These are phyloP conservation scores for Bjerkandera adusta DNA, from an alignment of 1,284 basidiomycete genomes.

Conservation along the genomic window DNA sequence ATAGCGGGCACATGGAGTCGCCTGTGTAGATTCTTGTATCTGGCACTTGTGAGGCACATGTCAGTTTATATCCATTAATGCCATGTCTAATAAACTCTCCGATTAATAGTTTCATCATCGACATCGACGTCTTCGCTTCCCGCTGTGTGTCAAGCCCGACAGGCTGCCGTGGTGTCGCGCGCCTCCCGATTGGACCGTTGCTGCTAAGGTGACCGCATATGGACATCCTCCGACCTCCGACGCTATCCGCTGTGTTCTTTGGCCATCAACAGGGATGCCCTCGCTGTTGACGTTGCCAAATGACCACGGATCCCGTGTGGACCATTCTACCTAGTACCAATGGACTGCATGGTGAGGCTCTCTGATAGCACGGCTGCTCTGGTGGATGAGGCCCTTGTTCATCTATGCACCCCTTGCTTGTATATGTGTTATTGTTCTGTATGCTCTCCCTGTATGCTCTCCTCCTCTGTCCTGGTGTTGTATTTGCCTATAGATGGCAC, in stretches of 20 bases:
- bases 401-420: too few relatives aligned
- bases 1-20: constrained; percentile 8
- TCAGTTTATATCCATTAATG: neutral
- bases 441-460: too few relatives aligned
- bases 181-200: neutral
- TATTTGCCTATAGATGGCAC: neutral
- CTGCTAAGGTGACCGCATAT: neutral
- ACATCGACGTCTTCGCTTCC: neutral
- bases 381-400: too few relatives aligned
- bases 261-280: constrained; percentile 14
- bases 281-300: constrained; percentile 14
- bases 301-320: constrained; percentile 14
- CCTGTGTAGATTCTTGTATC: constrained; percentile 7
- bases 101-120: neutral
- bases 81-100: constrained; percentile 4
- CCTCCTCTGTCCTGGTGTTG: neutral
- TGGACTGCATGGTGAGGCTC: constrained; percentile 2
- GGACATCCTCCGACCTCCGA: constrained; percentile 3
- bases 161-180: constrained; percentile 1
- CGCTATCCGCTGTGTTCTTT: constrained; percentile 13
- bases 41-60: constrained; percentile 6
- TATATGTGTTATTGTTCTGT: too few relatives aligned
- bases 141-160: neutral
- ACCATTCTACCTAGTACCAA: neutral
- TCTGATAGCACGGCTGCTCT: too few relatives aligned